Evolutionary conservation across 2,329 filamentous ascomycete species (phyloP).

Genomic region (Fusarium zealandicum): DNA sequence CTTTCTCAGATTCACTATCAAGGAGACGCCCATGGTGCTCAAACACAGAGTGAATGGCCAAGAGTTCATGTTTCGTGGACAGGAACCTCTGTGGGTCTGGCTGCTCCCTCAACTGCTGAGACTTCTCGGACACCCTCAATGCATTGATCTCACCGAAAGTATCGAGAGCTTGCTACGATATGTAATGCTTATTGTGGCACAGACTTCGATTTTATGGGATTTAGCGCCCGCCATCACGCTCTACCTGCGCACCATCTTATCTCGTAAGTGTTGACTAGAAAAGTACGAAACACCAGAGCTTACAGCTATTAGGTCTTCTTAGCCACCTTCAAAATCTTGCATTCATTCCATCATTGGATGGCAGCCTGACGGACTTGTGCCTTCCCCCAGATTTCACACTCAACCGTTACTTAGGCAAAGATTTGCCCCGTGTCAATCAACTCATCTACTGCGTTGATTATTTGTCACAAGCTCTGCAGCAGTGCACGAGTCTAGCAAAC

Average conservation of each 20-base stretch:
- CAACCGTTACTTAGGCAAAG: constrained; percentile 45
- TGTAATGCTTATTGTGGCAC: constrained; percentile 54
- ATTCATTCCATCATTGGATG: constrained; percentile 37
- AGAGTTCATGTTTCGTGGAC: constrained; percentile 59
- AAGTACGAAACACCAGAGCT: neutral
- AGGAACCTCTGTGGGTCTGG: constrained; percentile 71
- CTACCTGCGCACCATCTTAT: constrained; percentile 59
- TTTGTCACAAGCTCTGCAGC: constrained; percentile 54
- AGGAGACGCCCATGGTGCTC: constrained; percentile 76
- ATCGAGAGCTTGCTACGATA: constrained; percentile 63
- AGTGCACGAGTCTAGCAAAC: constrained; percentile 54
- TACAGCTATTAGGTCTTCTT: constrained; percentile 41
- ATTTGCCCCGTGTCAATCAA: constrained; percentile 33
- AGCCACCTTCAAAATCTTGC: constrained; percentile 46
- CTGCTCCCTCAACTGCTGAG: constrained; percentile 65
- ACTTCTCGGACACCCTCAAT: constrained; percentile 62
- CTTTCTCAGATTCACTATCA: constrained; percentile 77
- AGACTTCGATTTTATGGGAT: constrained; percentile 57
- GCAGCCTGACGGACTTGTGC: constrained; percentile 39
- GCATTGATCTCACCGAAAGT: constrained; percentile 55
- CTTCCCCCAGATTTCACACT: constrained; percentile 53
- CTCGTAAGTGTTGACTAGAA: constrained; percentile 48
- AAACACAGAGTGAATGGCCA: constrained; percentile 52
- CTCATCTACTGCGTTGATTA: constrained; percentile 51
- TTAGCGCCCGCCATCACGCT: constrained; percentile 52